These are phyloP conservation scores for Selaginella tamariscina DNA, from an alignment of 75 land plant genomes.

Conservation along the genomic window DNA sequence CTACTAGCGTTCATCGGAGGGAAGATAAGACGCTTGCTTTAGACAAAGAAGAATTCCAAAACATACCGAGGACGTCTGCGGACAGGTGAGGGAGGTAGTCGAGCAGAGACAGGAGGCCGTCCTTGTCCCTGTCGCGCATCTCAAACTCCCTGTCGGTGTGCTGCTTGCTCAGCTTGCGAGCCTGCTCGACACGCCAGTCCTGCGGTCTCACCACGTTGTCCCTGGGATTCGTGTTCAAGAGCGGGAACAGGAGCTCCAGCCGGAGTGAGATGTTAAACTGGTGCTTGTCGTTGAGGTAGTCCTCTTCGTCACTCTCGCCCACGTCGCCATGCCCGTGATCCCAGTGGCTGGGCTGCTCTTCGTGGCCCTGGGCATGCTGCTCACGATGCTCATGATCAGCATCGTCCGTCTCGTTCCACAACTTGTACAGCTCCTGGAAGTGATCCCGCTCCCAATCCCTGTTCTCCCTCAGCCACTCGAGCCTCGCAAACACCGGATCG, in stretches of 20 bases:
- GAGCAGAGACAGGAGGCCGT: conserved; percentile 52
- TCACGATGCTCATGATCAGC: conserved; percentile 12
- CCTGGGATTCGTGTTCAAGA: conserved; percentile 44
- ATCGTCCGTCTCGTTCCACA: conserved; percentile 16
- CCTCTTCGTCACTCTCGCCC: conserved; percentile 40
- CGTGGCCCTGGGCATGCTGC: conserved; percentile 16
- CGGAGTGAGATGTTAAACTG: conserved; percentile 65
- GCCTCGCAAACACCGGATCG: conserved; percentile 71
- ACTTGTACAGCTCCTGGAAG: conserved; percentile 28
- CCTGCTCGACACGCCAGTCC: conserved; percentile 55
- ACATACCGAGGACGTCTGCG: conserved; percentile 37
- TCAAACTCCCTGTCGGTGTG: conserved; percentile 70
- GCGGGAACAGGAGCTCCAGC: conserved; percentile 51
- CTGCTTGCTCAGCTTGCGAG: conserved; percentile 44
- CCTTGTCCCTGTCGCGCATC: conserved; percentile 63
- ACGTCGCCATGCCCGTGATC: conserved; percentile 60
- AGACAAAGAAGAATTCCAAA: background rate
- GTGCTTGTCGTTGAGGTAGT: conserved; percentile 73
- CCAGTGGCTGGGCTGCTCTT: conserved; percentile 37
- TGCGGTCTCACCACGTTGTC: conserved; percentile 51
- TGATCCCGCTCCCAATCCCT: conserved; percentile 65
- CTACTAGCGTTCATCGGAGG: conserved; percentile 25
- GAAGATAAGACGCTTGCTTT: background rate
- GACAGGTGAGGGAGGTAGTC: conserved; percentile 73
- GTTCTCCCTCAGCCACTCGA: conserved; percentile 65